Evolutionary conservation across 148 eudicot species (phyloP).

Genomic region (Persicaria maculosa): DNA sequence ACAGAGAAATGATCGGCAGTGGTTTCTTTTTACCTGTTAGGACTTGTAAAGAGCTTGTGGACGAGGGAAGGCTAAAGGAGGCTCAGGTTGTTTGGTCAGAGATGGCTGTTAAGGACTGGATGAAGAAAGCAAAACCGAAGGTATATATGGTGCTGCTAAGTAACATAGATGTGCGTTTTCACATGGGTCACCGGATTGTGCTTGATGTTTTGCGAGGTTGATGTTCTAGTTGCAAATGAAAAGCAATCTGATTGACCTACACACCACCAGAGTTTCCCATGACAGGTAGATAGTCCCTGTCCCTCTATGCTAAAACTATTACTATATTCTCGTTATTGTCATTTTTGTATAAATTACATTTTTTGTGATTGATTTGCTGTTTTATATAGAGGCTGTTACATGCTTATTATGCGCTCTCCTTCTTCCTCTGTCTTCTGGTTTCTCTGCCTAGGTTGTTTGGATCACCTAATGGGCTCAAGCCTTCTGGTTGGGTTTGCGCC

Average conservation of each 20-base stretch:
- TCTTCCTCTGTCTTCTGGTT: too few relatives aligned
- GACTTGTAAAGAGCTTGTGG: constrained; percentile 50
- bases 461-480: too few relatives aligned
- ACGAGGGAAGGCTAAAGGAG: constrained; percentile 58
- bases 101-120: constrained; percentile 57
- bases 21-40: constrained; percentile 33
- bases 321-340: too few relatives aligned
- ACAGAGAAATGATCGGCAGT: constrained; percentile 49
- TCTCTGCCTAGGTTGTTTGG: too few relatives aligned
- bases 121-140: constrained; percentile 24
- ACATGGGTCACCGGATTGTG: constrained; percentile 48
- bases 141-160: constrained; percentile 33
- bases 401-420: too few relatives aligned
- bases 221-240: constrained; percentile 14
- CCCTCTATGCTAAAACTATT: too few relatives aligned
- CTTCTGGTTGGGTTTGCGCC: too few relatives aligned
- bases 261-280: constrained; percentile 67
- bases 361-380: too few relatives aligned
- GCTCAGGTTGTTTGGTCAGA: constrained; percentile 43
- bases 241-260: constrained; percentile 54
- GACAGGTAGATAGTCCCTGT: constrained; percentile 42
- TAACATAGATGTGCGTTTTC: constrained; percentile 49
- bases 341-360: too few relatives aligned
- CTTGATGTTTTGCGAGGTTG: constrained; percentile 8
- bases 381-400: too few relatives aligned